Evolutionary conservation across 2,329 filamentous ascomycete genomes (phyloP).

Genomic region (Botrytis fragariae): DNA sequence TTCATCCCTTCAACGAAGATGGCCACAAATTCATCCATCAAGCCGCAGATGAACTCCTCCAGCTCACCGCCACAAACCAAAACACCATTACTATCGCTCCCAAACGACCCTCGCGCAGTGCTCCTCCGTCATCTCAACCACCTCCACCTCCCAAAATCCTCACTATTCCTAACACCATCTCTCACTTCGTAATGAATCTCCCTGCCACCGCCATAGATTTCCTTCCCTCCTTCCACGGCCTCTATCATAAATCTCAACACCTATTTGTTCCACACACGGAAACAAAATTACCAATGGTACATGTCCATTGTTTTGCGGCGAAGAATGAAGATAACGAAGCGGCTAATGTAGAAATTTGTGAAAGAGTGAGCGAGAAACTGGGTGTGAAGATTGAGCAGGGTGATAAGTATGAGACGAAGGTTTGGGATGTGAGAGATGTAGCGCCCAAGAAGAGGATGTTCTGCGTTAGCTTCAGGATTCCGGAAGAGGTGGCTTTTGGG

Average conservation of each 20-base stretch:
- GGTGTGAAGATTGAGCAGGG: conserved; percentile 45
- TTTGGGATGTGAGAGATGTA: conserved; percentile 78
- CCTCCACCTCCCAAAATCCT: conserved; percentile 43
- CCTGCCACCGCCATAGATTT: conserved; percentile 88
- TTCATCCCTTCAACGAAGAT: conserved; percentile 77
- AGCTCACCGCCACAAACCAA: conserved; percentile 49
- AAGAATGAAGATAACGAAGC: conserved; percentile 74
- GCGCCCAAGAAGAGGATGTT: conserved; percentile 96
- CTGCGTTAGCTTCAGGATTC: conserved; percentile 87
- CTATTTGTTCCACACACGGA: conserved; percentile 61
- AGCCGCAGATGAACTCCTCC: conserved; percentile 60
- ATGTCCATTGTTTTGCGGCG: conserved; percentile 91
- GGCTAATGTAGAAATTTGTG: conserved; percentile 61
- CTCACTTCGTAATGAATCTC: conserved; percentile 98
- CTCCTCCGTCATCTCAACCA: conserved; percentile 32
- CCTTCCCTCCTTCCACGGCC: conserved; percentile 68
- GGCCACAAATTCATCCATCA: conserved; percentile 75
- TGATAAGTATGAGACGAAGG: conserved; percentile 45
- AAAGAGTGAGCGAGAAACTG: conserved; percentile 55
- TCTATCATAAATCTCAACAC: conserved; percentile 70
- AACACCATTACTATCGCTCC: conserved; percentile 52
- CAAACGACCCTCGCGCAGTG: conserved; percentile 36
- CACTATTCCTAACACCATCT: conserved; percentile 69
- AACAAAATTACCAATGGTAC: conserved; percentile 72
- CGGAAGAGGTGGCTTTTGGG: conserved; percentile 74